Conservation (phyloP, 805 yeast species). For the Barnettozyma sp. region DNA sequence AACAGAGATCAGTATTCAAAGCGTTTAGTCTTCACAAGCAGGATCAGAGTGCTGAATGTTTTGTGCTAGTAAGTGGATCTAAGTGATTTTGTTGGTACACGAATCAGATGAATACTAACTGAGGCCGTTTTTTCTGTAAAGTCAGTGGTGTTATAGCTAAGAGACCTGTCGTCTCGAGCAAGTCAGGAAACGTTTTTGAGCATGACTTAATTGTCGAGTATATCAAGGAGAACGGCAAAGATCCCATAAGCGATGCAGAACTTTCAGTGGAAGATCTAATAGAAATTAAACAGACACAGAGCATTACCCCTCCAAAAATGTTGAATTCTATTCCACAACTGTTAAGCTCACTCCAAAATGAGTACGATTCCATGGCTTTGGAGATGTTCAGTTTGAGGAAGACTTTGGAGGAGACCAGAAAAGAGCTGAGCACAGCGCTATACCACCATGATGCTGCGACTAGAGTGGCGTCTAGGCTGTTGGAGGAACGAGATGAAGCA, state of each 20-base stretch:
- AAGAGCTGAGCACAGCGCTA: conserved; percentile 69
- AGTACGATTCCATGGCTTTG: conserved; percentile 82
- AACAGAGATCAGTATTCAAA: too few species aligned
- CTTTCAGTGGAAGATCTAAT: conserved; percentile 54
- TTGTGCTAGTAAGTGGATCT: conserved; percentile 12
- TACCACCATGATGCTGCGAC: conserved; percentile 90
- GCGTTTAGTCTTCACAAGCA: too few species aligned
- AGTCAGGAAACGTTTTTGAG: conserved; percentile 68
- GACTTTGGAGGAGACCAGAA: conserved; percentile 56
- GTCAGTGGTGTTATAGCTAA: conserved; percentile 66
- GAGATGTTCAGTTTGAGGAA: conserved; percentile 74
- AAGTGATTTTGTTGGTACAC: neutral
- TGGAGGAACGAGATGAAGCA: conserved; percentile 73
- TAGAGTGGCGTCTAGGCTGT: conserved; percentile 69
- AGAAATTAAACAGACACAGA: conserved; percentile 26
- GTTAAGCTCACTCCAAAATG: conserved; percentile 70
- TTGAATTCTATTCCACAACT: conserved; percentile 71
- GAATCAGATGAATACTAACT: conserved; percentile 7
- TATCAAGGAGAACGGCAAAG: conserved; percentile 56
- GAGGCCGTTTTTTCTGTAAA: too few species aligned
- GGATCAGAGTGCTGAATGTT: too few species aligned
- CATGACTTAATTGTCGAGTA: conserved; percentile 51
- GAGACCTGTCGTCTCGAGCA: conserved; percentile 73
- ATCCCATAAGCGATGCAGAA: conserved; percentile 68
- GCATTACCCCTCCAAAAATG: conserved; percentile 33